phyloP scores from a whole-genome alignment of 1,284 basidiomycete species.

The Singerocomus rubriflavus region DNA sequence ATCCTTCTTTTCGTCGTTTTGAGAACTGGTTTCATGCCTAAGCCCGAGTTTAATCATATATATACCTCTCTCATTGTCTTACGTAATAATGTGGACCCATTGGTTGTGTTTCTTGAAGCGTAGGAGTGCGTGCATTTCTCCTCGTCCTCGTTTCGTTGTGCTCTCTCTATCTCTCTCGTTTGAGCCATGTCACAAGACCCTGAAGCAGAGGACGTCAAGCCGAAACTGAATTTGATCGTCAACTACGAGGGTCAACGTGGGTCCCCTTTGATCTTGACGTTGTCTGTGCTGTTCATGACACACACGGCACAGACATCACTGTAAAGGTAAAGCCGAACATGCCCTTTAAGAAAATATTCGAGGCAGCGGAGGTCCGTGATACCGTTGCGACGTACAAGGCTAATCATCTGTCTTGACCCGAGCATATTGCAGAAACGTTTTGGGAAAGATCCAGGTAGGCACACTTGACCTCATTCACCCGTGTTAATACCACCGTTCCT shows the following conservation, averaged over 20 bases:
- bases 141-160: not conserved
- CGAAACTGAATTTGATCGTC: conserved; percentile 60
- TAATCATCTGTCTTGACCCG: not conserved
- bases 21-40: not conserved
- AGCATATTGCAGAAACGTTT: conserved; percentile 50
- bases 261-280: conserved; percentile 12
- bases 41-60: conserved; percentile 18
- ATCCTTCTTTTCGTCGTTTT: conserved; percentile 6
- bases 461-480: not conserved
- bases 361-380: conserved; percentile 55
- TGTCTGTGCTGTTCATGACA: not conserved
- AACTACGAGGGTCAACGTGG: conserved; percentile 47
- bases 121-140: not conserved
- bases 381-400: not conserved
- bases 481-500: not conserved
- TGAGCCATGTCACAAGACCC: conserved; percentile 47
- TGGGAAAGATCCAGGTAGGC: conserved; percentile 51
- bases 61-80: conserved; percentile 17
- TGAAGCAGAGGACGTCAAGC: conserved; percentile 61
- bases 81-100: conserved; percentile 15
- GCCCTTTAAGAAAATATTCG: conserved; percentile 63
- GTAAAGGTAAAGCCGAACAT: conserved; percentile 63
- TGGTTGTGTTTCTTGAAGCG: conserved; percentile 11
- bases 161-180: not conserved
- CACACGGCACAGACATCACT: conserved; percentile 45